Evolutionary conservation across 31 red algal species (phyloP).

Genomic region (Odonthalia washingtoniensis): DNA sequence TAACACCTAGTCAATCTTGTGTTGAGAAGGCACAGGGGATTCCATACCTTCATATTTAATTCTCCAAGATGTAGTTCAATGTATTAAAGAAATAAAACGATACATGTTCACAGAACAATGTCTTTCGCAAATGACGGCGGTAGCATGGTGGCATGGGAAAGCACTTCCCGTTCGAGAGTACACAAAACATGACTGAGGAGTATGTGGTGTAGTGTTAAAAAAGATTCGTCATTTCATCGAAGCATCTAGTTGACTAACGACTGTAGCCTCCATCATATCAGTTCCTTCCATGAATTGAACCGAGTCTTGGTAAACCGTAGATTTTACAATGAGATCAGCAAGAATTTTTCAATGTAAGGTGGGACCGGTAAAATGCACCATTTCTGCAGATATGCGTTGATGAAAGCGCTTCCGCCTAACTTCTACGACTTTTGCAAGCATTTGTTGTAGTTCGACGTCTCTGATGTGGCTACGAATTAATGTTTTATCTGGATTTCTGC

Average conservation of each 20-base stretch:
- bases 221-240: conserved; percentile 16
- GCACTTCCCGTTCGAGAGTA: neutral
- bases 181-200: conserved; percentile 15
- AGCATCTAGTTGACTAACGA: conserved; percentile 34
- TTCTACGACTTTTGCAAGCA: conserved; percentile 25
- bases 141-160: conserved; percentile 19
- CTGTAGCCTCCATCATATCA: conserved; percentile 47
- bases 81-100: too few species aligned
- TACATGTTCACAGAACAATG: conserved; percentile 25
- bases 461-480: conserved; percentile 15
- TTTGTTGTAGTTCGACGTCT: conserved; percentile 36
- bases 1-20: too few species aligned
- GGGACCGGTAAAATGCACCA: conserved; percentile 15
- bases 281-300: conserved; percentile 29
- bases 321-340: neutral
- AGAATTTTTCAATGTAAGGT: conserved; percentile 11
- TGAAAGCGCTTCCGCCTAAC: conserved; percentile 26
- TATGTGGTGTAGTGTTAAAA: neutral
- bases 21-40: too few species aligned
- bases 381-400: neutral
- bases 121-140: conserved; percentile 49
- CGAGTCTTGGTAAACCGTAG: neutral
- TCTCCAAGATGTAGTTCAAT: too few species aligned
- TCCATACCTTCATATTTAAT: too few species aligned
- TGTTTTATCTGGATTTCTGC: too few species aligned